Evolutionary conservation across 495 filamentous ascomycete genomes (phyloP).

Genomic region (Rostrohypoxylon terebratum): DNA sequence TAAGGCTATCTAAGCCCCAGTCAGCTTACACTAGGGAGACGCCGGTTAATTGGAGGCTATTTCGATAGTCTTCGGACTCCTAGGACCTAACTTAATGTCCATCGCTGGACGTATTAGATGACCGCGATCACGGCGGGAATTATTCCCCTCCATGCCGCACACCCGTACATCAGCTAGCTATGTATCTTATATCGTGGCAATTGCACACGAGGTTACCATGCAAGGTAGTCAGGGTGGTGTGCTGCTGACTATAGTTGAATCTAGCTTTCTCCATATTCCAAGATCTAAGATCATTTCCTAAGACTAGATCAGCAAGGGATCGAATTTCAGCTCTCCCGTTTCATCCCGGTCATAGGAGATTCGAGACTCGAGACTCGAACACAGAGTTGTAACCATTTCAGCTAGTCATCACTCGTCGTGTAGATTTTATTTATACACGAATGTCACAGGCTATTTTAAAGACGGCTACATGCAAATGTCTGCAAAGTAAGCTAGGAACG

Average conservation of each 20-base stretch:
- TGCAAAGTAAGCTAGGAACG: slow-evolving; percentile 20
- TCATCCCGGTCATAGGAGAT: neutral
- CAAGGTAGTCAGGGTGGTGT: neutral
- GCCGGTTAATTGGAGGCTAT: neutral
- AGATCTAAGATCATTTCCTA: slow-evolving; percentile 8
- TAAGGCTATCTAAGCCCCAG: no score
- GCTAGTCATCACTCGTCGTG: slow-evolving; percentile 9
- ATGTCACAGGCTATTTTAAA: slow-evolving; percentile 14
- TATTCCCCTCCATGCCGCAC: no score
- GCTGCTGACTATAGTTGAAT: slow-evolving; percentile 2
- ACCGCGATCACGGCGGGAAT: neutral
- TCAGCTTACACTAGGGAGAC: neutral
- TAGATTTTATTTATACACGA: slow-evolving; percentile 38
- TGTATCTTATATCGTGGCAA: slow-evolving; percentile 2
- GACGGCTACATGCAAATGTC: neutral
- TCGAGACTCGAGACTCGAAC: neutral
- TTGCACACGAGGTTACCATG: neutral
- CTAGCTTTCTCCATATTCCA: slow-evolving; percentile 4
- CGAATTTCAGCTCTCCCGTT: neutral
- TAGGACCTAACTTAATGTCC: slow-evolving; percentile 11
- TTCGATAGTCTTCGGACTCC: neutral
- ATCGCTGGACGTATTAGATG: neutral
- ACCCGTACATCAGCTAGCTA: neutral
- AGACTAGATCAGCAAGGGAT: slow-evolving; percentile 3
- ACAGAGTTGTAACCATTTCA: neutral